Evolutionary conservation across 331 rosid genomes (phyloP).

Genomic region (Rhamnella rubrinervis): DNA sequence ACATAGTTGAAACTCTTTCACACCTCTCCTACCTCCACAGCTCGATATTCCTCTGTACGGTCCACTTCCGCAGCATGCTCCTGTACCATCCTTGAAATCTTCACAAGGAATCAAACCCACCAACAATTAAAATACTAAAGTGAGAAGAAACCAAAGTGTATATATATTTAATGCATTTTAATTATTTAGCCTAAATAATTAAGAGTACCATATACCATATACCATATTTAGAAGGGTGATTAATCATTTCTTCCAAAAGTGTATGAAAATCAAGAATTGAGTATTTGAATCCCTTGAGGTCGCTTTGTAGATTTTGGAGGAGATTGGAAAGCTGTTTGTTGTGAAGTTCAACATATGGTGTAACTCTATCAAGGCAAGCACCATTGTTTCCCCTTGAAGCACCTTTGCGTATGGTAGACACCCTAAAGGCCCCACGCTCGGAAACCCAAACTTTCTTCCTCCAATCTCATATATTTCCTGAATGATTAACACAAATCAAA

Average conservation of each 20-base stretch:
- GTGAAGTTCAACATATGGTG: background rate
- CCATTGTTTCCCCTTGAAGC: background rate
- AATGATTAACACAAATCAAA: background rate
- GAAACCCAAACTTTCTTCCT: conserved; percentile 37
- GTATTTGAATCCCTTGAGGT: conserved; percentile 11
- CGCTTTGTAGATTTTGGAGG: background rate
- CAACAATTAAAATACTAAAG: background rate
- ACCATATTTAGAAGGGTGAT: conserved; percentile 29
- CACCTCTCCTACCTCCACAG: conserved; percentile 25
- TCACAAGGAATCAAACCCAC: background rate
- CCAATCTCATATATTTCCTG: conserved; percentile 32
- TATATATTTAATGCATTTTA: background rate
- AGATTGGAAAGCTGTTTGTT: conserved; percentile 2
- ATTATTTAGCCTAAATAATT: background rate
- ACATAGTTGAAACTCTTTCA: conserved; percentile 6
- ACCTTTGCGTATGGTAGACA: background rate
- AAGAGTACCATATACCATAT: background rate
- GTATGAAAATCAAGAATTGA: background rate
- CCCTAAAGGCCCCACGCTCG: conserved; percentile 1
- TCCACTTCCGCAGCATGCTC: conserved; percentile 31
- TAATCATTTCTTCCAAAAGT: background rate
- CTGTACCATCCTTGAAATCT: conserved; percentile 26
- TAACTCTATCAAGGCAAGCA: conserved; percentile 5
- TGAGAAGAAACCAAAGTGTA: background rate
- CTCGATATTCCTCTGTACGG: conserved; percentile 7